A percentile compares a stretch with the other conserved stretches of the same genome.
Evolutionary conservation across 148 eudicot genomes (phyloP).

Genomic region (Vaccinium vitisidaea): DNA sequence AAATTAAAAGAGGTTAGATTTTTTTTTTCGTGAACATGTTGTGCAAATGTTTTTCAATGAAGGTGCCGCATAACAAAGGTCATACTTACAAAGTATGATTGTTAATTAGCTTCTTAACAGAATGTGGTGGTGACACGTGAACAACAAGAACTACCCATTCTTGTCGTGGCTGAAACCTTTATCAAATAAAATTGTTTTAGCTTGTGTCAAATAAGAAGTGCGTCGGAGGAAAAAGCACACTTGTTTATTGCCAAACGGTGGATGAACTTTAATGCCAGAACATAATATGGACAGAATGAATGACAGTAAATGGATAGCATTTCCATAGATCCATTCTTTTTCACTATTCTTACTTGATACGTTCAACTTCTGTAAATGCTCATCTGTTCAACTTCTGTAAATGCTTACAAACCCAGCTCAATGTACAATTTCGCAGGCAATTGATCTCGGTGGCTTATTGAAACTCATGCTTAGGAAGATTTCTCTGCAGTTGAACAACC

Average conservation of each 20-base stretch:
- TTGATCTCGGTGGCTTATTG: constrained; percentile 77
- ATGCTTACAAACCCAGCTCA: neutral
- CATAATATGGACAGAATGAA: neutral
- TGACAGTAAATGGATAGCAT: neutral
- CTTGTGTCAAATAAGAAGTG: neutral
- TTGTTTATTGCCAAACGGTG: neutral
- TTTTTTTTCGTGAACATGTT: neutral
- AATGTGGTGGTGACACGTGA: neutral
- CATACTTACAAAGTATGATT: neutral
- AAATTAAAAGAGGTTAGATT: neutral
- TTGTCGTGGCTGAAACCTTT: neutral
- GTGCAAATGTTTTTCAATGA: neutral
- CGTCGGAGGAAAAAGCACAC: neutral
- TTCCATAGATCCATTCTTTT: neutral
- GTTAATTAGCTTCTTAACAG: neutral
- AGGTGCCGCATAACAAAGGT: neutral
- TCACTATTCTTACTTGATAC: neutral
- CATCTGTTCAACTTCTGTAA: no score
- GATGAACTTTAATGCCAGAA: neutral
- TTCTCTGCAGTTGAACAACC: constrained; percentile 69
- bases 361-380: neutral
- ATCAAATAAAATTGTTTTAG: neutral
- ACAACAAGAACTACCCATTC: neutral
- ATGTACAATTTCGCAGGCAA: constrained; percentile 50
- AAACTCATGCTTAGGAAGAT: constrained; percentile 83